Evolutionary conservation across 1,139 yeast species (phyloP).

Genomic region (Blastobotrys indianensis): DNA sequence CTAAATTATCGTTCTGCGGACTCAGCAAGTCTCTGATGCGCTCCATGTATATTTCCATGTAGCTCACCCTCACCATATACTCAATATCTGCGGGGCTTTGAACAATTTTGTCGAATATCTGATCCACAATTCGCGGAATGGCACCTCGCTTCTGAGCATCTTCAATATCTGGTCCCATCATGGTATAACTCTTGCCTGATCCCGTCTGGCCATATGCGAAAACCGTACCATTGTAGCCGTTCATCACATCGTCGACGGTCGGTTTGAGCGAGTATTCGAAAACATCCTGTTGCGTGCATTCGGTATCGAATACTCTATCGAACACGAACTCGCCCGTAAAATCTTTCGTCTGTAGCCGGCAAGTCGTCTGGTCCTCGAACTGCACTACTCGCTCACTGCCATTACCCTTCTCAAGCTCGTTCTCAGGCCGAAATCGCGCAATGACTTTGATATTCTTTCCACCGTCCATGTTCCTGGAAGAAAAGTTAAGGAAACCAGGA

Average conservation of each 20-base stretch:
- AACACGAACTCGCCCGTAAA: slow-evolving; percentile 46
- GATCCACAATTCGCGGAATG: slow-evolving; percentile 67
- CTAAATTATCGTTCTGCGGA: slow-evolving; percentile 37
- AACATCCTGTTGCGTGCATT: slow-evolving; percentile 51
- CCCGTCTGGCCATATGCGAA: slow-evolving; percentile 90
- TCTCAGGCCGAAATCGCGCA: slow-evolving; percentile 56
- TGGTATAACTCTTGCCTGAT: slow-evolving; percentile 78
- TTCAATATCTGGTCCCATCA: slow-evolving; percentile 59
- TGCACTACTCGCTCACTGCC: slow-evolving; percentile 8
- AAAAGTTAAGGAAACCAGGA: background rate
- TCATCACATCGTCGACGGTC: slow-evolving; percentile 61
- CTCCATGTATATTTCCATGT: slow-evolving; percentile 81
- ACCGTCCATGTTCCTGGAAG: slow-evolving; percentile 6
- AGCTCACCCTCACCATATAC: slow-evolving; percentile 63
- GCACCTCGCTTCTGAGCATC: slow-evolving; percentile 48
- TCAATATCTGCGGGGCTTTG: slow-evolving; percentile 50
- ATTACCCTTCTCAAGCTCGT: slow-evolving; percentile 17
- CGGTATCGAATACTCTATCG: slow-evolving; percentile 57
- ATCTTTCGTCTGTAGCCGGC: slow-evolving; percentile 19
- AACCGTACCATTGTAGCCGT: slow-evolving; percentile 81
- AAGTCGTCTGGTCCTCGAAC: slow-evolving; percentile 18
- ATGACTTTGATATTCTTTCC: slow-evolving; percentile 51
- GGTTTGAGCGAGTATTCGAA: slow-evolving; percentile 55
- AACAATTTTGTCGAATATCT: slow-evolving; percentile 55
- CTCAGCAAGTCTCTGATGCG: slow-evolving; percentile 58